Evolutionary conservation across 305 asterid species (phyloP).

Genomic region (Fraxinus dipetala): DNA sequence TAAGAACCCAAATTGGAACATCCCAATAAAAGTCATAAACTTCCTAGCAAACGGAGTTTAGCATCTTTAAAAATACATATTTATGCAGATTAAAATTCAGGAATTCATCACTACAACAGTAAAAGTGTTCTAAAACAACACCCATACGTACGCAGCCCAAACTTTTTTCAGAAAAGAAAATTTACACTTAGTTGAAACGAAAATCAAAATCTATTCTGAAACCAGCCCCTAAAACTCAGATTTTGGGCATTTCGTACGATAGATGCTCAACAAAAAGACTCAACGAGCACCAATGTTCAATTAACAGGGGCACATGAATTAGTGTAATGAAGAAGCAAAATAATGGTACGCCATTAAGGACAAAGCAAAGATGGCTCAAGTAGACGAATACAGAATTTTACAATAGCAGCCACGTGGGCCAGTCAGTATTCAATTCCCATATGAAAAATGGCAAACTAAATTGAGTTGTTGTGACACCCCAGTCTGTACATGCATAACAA

Average conservation of each 20-base stretch:
- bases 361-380: neutral
- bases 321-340: neutral
- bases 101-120: neutral
- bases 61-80: neutral
- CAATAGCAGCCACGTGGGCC: neutral
- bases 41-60: neutral
- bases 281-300: neutral
- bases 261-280: neutral
- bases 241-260: neutral
- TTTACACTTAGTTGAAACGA: neutral
- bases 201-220: neutral
- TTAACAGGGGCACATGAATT: neutral
- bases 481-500: too few relatives aligned
- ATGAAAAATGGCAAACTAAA: neutral
- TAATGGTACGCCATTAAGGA: neutral
- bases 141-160: neutral
- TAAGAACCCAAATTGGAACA: constrained; percentile 9
- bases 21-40: constrained; percentile 14
- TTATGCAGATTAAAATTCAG: neutral
- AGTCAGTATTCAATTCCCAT: neutral
- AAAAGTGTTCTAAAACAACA: constrained; percentile 3
- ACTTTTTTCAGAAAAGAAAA: neutral
- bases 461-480: too few relatives aligned
- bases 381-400: neutral
- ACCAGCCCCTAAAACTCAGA: neutral